Conservation (phyloP, 331 rosid genomes). For the Acacia pycnantha region DNA sequence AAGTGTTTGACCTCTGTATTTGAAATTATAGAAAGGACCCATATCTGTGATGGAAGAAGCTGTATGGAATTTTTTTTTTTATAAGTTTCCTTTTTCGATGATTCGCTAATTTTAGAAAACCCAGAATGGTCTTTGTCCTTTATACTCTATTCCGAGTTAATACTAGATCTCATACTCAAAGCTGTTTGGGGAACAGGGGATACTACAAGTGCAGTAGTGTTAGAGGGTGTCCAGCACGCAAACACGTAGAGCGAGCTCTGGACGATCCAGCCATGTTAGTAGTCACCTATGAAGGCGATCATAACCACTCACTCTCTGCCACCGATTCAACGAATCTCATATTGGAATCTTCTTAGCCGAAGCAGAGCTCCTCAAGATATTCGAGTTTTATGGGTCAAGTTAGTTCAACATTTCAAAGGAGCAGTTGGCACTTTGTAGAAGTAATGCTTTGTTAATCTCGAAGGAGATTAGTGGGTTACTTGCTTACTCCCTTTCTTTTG, state of each 20-base stretch:
- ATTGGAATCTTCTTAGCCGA: constrained; percentile 61
- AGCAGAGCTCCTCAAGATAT: background rate
- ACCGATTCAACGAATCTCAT: constrained; percentile 63
- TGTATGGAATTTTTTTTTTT: background rate
- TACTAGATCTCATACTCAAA: background rate
- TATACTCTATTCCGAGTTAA: background rate
- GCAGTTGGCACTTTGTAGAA: constrained; percentile 22
- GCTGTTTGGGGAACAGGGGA: constrained; percentile 44
- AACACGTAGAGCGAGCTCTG: constrained; percentile 80
- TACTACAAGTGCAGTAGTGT: constrained; percentile 91
- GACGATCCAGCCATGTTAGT: constrained; percentile 79
- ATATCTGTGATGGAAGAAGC: background rate
- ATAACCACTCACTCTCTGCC: constrained; percentile 60
- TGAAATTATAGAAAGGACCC: background rate
- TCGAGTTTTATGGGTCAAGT: background rate
- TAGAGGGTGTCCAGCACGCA: constrained; percentile 84
- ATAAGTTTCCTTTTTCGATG: background rate
- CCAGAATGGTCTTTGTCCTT: background rate
- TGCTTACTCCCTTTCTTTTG: constrained; percentile 34
- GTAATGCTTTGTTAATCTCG: constrained; percentile 40
- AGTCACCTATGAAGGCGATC: constrained; percentile 83
- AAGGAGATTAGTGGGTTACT: constrained; percentile 51
- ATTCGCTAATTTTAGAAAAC: constrained; percentile 22
- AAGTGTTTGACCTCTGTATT: constrained; percentile 6
- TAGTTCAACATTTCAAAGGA: constrained; percentile 1